phyloP scores from a whole-genome alignment of 140 eudicot genomes.

The Cichorium intybus region DNA sequence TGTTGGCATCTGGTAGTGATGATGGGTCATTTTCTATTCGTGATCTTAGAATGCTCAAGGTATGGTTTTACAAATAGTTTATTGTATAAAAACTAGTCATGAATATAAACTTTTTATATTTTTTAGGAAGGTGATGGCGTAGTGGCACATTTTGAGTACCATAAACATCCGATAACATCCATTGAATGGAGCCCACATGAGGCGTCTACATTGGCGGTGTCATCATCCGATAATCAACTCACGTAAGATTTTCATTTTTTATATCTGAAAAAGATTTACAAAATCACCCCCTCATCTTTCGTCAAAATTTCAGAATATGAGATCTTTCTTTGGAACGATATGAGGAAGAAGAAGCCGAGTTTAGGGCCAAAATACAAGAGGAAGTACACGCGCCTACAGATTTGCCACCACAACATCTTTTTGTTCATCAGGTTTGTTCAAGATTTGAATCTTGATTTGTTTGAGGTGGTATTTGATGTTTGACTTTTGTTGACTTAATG shows the following conservation, averaged over 20 bases:
- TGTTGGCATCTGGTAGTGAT: slow-evolving; percentile 96
- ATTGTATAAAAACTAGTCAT: neutral
- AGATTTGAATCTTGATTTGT: neutral
- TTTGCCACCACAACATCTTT: slow-evolving; percentile 91
- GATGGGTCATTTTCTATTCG: slow-evolving; percentile 89
- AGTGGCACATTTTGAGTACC: slow-evolving; percentile 88
- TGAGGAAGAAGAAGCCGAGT: slow-evolving; percentile 96
- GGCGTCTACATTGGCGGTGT: slow-evolving; percentile 87
- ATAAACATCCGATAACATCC: slow-evolving; percentile 92
- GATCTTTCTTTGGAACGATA: slow-evolving; percentile 89
- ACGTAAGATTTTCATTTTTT: slow-evolving; percentile 57
- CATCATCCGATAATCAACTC: slow-evolving; percentile 84
- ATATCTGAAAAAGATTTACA: neutral
- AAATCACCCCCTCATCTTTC: neutral
- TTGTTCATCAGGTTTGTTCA: slow-evolving; percentile 78
- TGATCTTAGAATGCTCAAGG: slow-evolving; percentile 92
- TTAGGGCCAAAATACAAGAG: slow-evolving; percentile 70
- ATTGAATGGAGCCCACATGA: slow-evolving; percentile 98
- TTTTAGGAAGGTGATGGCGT: slow-evolving; percentile 73
- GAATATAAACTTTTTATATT: neutral
- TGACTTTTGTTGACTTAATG: slow-evolving; percentile 3
- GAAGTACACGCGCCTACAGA: slow-evolving; percentile 81
- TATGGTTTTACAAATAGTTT: slow-evolving; percentile 14
- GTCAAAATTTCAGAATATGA: slow-evolving; percentile 62
- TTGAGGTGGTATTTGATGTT: neutral